A percentile compares a stretch with the other conserved stretches of the same genome.
phyloP scores from a whole-genome alignment of 768 basidiomycete species.

The Amanita fuliginea region DNA sequence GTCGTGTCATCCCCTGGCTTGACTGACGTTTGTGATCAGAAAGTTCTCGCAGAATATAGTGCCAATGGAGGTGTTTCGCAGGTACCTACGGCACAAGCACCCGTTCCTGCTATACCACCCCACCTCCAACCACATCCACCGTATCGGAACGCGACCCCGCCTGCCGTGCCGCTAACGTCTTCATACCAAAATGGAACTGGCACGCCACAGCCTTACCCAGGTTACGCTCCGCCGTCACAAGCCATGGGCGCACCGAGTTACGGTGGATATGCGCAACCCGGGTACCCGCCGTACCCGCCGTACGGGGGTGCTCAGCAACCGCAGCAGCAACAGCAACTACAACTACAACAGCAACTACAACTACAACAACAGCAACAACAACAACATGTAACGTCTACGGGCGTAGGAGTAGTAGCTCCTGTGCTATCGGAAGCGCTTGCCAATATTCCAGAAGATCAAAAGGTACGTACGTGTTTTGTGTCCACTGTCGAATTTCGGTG shows the following conservation, averaged over 20 bases:
- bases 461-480: slow-evolving; percentile 33
- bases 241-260: neutral
- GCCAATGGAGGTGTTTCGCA: slow-evolving; percentile 16
- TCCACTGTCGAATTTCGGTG: slow-evolving; percentile 10
- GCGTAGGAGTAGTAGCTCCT: slow-evolving; percentile 13
- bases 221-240: slow-evolving; percentile 13
- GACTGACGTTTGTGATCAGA: slow-evolving; percentile 22
- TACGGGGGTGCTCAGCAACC: slow-evolving; percentile 12
- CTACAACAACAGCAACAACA: too few relatives aligned
- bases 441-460: slow-evolving; percentile 58
- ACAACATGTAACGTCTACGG: slow-evolving; percentile 12
- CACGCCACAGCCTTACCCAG: slow-evolving; percentile 11
- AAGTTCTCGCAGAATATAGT: slow-evolving; percentile 50
- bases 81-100: slow-evolving; percentile 19
- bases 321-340: too few relatives aligned
- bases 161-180: slow-evolving; percentile 14
- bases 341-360: too few relatives aligned
- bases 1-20: slow-evolving; percentile 3
- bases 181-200: slow-evolving; percentile 6
- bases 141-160: slow-evolving; percentile 23
- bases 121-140: slow-evolving; percentile 24
- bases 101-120: slow-evolving; percentile 34
- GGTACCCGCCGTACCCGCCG: slow-evolving; percentile 14
- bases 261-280: slow-evolving; percentile 1
- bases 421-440: slow-evolving; percentile 41